These are phyloP conservation scores for Prunus kanzakura DNA, from an alignment of 306 rosid genomes.

Conservation along the genomic window DNA sequence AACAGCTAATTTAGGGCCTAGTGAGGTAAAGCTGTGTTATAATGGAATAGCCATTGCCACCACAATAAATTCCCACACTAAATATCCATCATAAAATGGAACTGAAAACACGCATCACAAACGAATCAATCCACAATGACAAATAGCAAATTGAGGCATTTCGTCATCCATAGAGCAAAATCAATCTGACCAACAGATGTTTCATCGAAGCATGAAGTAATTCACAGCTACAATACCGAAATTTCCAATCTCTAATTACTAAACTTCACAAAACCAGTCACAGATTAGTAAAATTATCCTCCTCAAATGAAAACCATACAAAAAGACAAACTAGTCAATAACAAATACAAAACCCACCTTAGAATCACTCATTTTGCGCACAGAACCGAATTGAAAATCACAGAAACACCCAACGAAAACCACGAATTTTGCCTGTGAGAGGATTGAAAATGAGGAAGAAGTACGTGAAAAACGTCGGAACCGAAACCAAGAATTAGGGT, in stretches of 20 bases:
- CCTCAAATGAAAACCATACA: neutral
- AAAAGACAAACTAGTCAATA: neutral
- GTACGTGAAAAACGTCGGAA: slow-evolving; percentile 36
- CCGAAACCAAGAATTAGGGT: slow-evolving; percentile 57
- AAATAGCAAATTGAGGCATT: neutral
- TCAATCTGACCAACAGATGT: neutral
- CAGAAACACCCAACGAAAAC: slow-evolving; percentile 18
- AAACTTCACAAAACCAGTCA: neutral
- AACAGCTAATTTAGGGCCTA: neutral
- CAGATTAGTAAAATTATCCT: neutral
- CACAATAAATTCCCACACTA: neutral
- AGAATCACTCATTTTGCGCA: slow-evolving; percentile 54
- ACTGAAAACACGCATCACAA: neutral
- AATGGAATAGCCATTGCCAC: neutral
- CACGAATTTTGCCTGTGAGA: slow-evolving; percentile 8
- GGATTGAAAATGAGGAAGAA: slow-evolving; percentile 19
- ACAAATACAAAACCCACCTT: slow-evolving; percentile 41
- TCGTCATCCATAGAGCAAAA: neutral
- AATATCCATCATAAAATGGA: neutral
- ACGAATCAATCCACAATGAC: neutral
- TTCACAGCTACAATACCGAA: neutral
- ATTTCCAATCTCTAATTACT: neutral
- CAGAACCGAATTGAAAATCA: slow-evolving; percentile 27
- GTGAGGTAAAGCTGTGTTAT: neutral
- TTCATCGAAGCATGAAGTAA: neutral